phyloP scores from a whole-genome alignment of 2,329 filamentous ascomycete species.

The Thermothelomyces thermophilus region DNA sequence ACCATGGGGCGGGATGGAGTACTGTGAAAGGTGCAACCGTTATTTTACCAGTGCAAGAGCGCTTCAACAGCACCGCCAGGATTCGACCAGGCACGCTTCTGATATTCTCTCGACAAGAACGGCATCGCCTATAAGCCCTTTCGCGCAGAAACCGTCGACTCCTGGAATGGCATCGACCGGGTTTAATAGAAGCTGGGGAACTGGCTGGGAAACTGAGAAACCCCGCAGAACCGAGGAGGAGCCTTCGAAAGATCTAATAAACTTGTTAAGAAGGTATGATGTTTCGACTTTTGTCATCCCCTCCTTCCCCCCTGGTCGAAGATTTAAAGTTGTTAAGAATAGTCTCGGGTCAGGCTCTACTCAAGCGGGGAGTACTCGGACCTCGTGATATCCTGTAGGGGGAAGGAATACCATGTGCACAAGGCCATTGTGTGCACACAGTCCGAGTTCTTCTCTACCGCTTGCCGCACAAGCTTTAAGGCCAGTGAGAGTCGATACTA shows the following conservation, averaged over 20 bases:
- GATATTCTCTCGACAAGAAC: background rate
- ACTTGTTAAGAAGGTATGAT: constrained; percentile 8
- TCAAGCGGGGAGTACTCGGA: constrained; percentile 1
- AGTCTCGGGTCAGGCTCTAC: background rate
- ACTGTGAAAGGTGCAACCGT: background rate
- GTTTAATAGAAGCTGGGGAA: background rate
- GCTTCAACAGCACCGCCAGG: constrained; percentile 6
- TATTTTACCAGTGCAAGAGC: background rate
- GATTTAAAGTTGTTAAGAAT: background rate
- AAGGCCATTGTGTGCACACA: constrained; percentile 4
- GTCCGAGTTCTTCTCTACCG: constrained; percentile 3
- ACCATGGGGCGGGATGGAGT: background rate
- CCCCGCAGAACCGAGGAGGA: constrained; percentile 4
- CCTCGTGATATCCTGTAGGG: background rate
- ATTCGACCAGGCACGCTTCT: constrained; percentile 1
- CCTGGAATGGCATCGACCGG: background rate
- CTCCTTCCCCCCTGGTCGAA: background rate
- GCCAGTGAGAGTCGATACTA: background rate
- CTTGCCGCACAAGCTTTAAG: constrained; percentile 6
- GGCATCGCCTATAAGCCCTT: background rate
- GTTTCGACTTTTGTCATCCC: background rate
- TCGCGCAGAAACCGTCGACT: background rate
- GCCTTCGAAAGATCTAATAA: constrained; percentile 8
- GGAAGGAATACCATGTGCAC: constrained; percentile 4
- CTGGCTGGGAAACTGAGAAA: background rate